Base-by-base conservation (phyloP, 73 alveolate genomes). In the Paraurostyla sp. region DNA sequence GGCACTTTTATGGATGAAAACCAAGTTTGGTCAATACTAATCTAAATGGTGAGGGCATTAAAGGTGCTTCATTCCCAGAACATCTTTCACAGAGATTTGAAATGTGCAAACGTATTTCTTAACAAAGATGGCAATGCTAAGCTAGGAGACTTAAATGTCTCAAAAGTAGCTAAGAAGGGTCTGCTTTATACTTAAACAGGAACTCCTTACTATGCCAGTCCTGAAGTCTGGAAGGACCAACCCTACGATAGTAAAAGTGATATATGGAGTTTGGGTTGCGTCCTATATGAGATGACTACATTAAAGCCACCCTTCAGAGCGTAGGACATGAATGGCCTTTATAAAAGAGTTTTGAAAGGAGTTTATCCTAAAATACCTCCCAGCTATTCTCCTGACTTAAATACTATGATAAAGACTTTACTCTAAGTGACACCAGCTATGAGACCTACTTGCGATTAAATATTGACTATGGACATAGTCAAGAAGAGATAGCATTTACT, bases 111-210 rank as follows among this genome's bases (percentile, higher is more conserved):
- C 59, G 96, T 91, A 6, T 91, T 93, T 89, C 71, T 93, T 33
- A 81, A 87, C 76, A 75, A 88, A 30, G 75, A 93, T 57, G 97
- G 97, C 0, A 27, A 50, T 13, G 92, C 92, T 42, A 91, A 93
- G 85, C 92, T 92, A 56, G 97, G 97, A 0, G 97, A 93, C 86
- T 51, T 93, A 60, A 93, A 93, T 73, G 97, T 91, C 27, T 93
- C 96, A 23, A 93, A 93, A 60, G 96, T 91, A 13, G 96, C 97
- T 0, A 73, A 89, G 71, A 87, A 89, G 42, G 97, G 96, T 18
- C 69, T 93, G 36, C 95, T 95, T 0, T 93, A 76, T 56, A 94
- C 98, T 9, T 93, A 94, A 60, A 94, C 93, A 29, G 93, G 87
- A 15, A 60, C 81, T 49, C 87, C 83, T 18, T 57, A 90, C 58